These are phyloP conservation scores for Diaporthe ampelina DNA, from an alignment of 2,329 filamentous ascomycete species.

Conservation along the genomic window DNA sequence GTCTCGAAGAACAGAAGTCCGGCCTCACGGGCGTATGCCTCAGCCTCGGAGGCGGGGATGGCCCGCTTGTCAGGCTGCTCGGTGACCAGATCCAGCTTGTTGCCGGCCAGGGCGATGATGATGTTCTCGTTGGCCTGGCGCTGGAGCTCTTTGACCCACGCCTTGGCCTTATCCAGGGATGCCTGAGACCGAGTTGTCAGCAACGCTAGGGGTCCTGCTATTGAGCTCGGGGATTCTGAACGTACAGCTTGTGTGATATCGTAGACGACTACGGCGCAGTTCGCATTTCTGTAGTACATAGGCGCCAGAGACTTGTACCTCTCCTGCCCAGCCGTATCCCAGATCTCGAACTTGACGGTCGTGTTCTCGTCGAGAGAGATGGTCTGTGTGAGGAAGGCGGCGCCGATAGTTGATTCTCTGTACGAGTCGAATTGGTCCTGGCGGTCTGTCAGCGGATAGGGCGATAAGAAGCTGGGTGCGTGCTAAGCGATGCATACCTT, in stretches of 20 bases:
- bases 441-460: slow-evolving; percentile 19
- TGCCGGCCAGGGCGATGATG: slow-evolving; percentile 96
- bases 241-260: slow-evolving; percentile 99
- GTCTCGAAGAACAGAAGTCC: slow-evolving; percentile 98
- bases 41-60: slow-evolving; percentile 88
- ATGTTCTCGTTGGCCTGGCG: slow-evolving; percentile 99
- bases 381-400: slow-evolving; percentile 98
- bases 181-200: slow-evolving; percentile 68
- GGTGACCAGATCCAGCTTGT: slow-evolving; percentile 96
- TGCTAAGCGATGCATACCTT: slow-evolving; percentile 72
- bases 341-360: slow-evolving; percentile 99
- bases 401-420: slow-evolving; percentile 97
- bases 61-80: slow-evolving; percentile 97
- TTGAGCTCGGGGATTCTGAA: slow-evolving; percentile 40
- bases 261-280: slow-evolving; percentile 99
- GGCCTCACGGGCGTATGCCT: slow-evolving; percentile 94
- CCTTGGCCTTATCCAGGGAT: slow-evolving; percentile 98
- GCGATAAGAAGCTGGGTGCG: background rate
- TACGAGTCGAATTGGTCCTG: slow-evolving; percentile 99
- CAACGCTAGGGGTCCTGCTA: background rate
- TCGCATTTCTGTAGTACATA: slow-evolving; percentile 99
- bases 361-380: slow-evolving; percentile 98
- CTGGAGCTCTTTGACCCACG: slow-evolving; percentile 99
- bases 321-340: slow-evolving; percentile 98
- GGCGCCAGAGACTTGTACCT: slow-evolving; percentile 98